Evolutionary conservation across 2,329 filamentous ascomycete species (phyloP).

Genomic region (Davidsoniella neocaledoniae): DNA sequence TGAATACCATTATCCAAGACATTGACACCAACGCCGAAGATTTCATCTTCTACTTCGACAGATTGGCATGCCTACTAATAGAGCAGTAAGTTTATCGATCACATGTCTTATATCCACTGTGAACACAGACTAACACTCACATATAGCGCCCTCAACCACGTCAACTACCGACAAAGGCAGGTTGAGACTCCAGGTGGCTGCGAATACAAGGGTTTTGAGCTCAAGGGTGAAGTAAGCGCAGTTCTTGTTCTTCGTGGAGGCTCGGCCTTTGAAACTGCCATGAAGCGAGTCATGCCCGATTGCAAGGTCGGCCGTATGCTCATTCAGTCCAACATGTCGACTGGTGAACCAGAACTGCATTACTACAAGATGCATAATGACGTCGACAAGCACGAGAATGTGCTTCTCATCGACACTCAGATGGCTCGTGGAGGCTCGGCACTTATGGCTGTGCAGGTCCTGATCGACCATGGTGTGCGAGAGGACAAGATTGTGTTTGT

Average conservation of each 20-base stretch:
- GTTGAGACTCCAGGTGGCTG: slow-evolving; percentile 57
- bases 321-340: slow-evolving; percentile 74
- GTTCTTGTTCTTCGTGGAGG: slow-evolving; percentile 82
- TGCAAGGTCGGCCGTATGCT: slow-evolving; percentile 77
- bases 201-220: slow-evolving; percentile 53
- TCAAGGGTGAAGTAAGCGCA: slow-evolving; percentile 61
- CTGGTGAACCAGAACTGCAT: slow-evolving; percentile 83
- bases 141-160: slow-evolving; percentile 57
- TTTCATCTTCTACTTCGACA: slow-evolving; percentile 95
- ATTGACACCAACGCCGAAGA: slow-evolving; percentile 67
- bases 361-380: slow-evolving; percentile 66
- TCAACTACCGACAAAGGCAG: slow-evolving; percentile 45
- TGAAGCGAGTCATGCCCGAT: slow-evolving; percentile 83
- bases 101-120: not conserved
- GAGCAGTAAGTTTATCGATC: slow-evolving; percentile 39
- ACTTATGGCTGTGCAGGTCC: slow-evolving; percentile 89
- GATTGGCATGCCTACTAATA: slow-evolving; percentile 67
- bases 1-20: slow-evolving; percentile 81
- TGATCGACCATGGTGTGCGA: slow-evolving; percentile 81
- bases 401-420: slow-evolving; percentile 79
- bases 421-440: slow-evolving; percentile 79
- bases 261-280: slow-evolving; percentile 69
- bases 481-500: slow-evolving; percentile 80
- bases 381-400: slow-evolving; percentile 58
- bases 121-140: not conserved